Conservation (phyloP, 2,329 filamentous ascomycete species). For the Aspergillus alliaceus region DNA sequence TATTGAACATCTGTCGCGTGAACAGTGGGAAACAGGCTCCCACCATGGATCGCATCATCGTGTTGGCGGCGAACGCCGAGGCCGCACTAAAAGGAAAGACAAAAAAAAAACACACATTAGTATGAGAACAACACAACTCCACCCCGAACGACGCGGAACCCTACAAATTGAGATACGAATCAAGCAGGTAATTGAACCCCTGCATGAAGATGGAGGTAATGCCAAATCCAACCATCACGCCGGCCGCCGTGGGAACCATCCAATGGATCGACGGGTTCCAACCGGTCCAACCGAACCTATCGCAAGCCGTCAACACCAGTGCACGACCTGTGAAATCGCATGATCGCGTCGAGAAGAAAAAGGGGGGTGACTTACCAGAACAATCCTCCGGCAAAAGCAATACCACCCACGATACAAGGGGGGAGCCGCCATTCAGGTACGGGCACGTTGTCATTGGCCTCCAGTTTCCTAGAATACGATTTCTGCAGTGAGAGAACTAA, state of each 20-base stretch:
- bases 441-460: constrained; percentile 17
- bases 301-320: neutral
- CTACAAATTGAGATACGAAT: constrained; percentile 22
- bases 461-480: constrained; percentile 17
- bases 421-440: constrained; percentile 26
- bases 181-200: constrained; percentile 23
- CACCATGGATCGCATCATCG: constrained; percentile 24
- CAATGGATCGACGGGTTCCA: constrained; percentile 21
- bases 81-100: constrained; percentile 12
- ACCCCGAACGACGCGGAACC: neutral
- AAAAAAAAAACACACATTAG: neutral
- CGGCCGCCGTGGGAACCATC: constrained; percentile 23
- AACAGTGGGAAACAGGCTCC: constrained; percentile 23
- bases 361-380: constrained; percentile 8
- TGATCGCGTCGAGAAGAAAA: neutral
- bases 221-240: constrained; percentile 23
- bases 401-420: constrained; percentile 21
- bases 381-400: constrained; percentile 21
- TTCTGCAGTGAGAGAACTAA: constrained; percentile 19
- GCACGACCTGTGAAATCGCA: neutral
- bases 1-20: constrained; percentile 22
- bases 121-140: neutral
- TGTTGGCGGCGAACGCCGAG: constrained; percentile 23
- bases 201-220: constrained; percentile 26
- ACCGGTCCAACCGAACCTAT: constrained; percentile 28